Base-by-base conservation (phyloP, 345 rosid species). In the Populus tremula region DNA sequence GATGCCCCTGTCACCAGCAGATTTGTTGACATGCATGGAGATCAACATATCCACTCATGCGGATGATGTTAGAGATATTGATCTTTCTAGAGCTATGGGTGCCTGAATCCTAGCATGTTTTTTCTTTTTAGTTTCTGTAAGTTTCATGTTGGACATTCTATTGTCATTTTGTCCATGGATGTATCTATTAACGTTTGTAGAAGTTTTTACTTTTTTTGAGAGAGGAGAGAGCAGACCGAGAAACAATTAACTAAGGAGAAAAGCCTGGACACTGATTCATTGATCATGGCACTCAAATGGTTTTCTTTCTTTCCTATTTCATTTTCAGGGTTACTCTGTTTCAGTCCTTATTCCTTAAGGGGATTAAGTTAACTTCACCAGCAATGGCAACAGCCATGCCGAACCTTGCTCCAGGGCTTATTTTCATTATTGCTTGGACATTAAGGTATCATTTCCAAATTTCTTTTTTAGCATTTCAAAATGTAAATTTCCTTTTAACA, bases 371-470 rank as follows among this genome's bases (percentile, higher is more conserved):
- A 43, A 94, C 99, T 4, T 94, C 98, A 61, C 94, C 99, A 31
- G 90, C 97, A 75, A 74, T 94, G 84, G 99, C 98, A 14, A 94
- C 98, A 54, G 97, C 99, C 66, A 96, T 96, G 99, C 97, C 96
- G 45, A 96, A 96, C 83, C 93, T 96, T 31, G 91, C 92, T 80
- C 99, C 98, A 0, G 98, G 91, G 49, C 81, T 96, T 41, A 92
- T 96, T 73, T 96, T 96, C 73, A 67, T 89, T 72, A 96, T 94
- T 53, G 98, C 98, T 43, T 94, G 99, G 98, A 68, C 81, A 79
- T 76, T 83, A 64, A 87, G 97, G 97, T 94, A 86, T 33, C 17
- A 45, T n/a, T 12, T 63, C 7, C 45, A 3, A 17, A 45, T 27
- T 20, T 18, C 45, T 23, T 16, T 8, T 21, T 14, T 65, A 7